Conservation (phyloP, 495 filamentous ascomycete genomes). For the Aspergillus nanangensis region DNA sequence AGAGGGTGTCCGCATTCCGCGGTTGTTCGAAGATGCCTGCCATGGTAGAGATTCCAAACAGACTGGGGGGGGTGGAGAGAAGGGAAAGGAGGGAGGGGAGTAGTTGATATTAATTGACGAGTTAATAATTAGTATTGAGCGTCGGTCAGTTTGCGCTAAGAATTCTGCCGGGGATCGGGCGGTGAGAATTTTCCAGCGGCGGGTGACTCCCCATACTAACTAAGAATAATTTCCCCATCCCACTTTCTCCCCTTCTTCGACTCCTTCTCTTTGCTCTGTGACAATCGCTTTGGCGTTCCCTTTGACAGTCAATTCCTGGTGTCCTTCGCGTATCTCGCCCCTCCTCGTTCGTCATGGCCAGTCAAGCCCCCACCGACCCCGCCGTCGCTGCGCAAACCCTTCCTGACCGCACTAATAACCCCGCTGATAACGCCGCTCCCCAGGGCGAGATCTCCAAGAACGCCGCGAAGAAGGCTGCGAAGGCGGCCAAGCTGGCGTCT, state of each 20-base stretch:
- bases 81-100: conserved; percentile 14
- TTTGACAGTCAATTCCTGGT: conserved; percentile 10
- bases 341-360: conserved; percentile 32
- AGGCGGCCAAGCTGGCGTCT: conserved; percentile 58
- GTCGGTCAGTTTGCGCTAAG: conserved; percentile 30
- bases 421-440: conserved; percentile 33
- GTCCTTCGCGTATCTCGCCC: conserved; percentile 12
- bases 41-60: conserved; percentile 47
- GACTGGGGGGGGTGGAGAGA: conserved; percentile 6
- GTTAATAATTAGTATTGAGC: background rate
- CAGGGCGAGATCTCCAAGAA: conserved; percentile 59
- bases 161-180: conserved; percentile 41
- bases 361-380: conserved; percentile 29
- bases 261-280: conserved; percentile 13
- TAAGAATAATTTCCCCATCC: background rate
- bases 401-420: conserved; percentile 38
- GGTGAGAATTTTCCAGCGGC: too few relatives aligned
- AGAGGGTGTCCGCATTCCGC: conserved; percentile 81
- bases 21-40: conserved; percentile 85
- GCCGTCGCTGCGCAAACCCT: conserved; percentile 28
- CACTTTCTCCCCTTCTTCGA: conserved; percentile 3
- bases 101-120: conserved; percentile 22
- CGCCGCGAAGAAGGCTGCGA: conserved; percentile 63
- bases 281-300: conserved; percentile 4
- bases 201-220: too few relatives aligned